Base-by-base conservation (phyloP, 108 stramenopile genomes). In the Nitzschia putrida region DNA sequence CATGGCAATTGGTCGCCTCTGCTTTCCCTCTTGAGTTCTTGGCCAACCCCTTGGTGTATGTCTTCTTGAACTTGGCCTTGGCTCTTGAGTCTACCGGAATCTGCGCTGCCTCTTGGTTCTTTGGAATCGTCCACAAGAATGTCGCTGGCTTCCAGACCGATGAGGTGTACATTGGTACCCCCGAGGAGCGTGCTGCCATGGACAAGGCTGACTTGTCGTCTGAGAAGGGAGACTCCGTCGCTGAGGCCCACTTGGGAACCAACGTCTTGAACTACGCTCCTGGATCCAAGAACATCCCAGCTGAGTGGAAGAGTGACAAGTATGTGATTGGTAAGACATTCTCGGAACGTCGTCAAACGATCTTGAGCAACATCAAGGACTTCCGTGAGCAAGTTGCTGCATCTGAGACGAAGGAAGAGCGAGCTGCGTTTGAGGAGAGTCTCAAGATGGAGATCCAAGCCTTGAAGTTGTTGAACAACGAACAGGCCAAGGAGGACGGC, bases 1-100 rank as follows among this genome's bases (percentile, higher is more conserved):
- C 75, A 22, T 90, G 88, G 88, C 84, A 84, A 61, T 66, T 90
- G 65, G 77, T 86, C 38, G 88, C 88, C 11, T 78, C 82, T 9
- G 65, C 71, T 64, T 87, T 79, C 69, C 88, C 88, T n/a, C 56
- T 87, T 47, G 76, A 76, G 9, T 86, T 90, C 78, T 56, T 90
- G 42, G 66, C 74, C 60, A 81, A 77, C 38, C 85, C 88, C 12
- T 34, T 90, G 39, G 79, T 80, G 11, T 85, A 86, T 64, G n/a
- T 77, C 52, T 58, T 84, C 29, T 51, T 89, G 9, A 69, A 64
- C 34, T 23, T 81, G 0, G 81, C 80, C n/a, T 60, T 89, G 34
- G 39, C 64, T 57, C 47, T 89, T 40, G 88, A 89, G 67, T 55
- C 69, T 11, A 81, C 84, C 37, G 88, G 88, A 22, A 75, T 86